Evolutionary conservation across 305 asterid species (phyloP), one percentile per base, ranked within the genome.

Genomic region (Salvia sclarea): DNA sequence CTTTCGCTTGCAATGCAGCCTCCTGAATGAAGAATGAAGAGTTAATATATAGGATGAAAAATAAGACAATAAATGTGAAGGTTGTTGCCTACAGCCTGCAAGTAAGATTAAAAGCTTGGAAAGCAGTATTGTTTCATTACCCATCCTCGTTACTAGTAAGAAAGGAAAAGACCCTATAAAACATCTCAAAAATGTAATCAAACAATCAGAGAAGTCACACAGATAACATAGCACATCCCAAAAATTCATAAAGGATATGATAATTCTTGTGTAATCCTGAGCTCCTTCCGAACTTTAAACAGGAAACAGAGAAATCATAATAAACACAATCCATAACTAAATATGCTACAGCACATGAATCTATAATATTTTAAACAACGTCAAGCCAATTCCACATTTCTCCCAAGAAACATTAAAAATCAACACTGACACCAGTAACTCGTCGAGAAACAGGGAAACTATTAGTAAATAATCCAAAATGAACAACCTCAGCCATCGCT

Each of bases 1-100:
- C 98, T 80, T 89, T 89, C 8, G 97, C 74, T 68, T 94, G 99
- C 79, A 86, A 17, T 17, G 87, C 41, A 24, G 85, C 82, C 75
- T 60, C 90, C 96, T 90, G 86, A n/a, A 71, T 49, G 59, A 64
- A 71, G 47, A 64, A 53, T 33, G 47, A 72, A 69, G 31, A 4
- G 13, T 44, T 12, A 52, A 37, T 12, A 21, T 41, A 24, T n/a
- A 25, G 13, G 30, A 6, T 30, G 12, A 33, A 38, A 56, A 21
- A 59, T 37, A 48, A 33, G 60, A 25, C 53, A 18, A 71, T 41
- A 48, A 48, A 37, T 38, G 38, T 5, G 60, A 49, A 68, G 14
- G 70, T 21, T 64, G 25, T 49, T 63, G 8, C 56, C 55, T 33
- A 56, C 24, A 18, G 72, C 62, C 30, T 8, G 52, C 16, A 59